phyloP scores from a whole-genome alignment of 768 basidiomycete genomes.

The Amyloporia xantha region DNA sequence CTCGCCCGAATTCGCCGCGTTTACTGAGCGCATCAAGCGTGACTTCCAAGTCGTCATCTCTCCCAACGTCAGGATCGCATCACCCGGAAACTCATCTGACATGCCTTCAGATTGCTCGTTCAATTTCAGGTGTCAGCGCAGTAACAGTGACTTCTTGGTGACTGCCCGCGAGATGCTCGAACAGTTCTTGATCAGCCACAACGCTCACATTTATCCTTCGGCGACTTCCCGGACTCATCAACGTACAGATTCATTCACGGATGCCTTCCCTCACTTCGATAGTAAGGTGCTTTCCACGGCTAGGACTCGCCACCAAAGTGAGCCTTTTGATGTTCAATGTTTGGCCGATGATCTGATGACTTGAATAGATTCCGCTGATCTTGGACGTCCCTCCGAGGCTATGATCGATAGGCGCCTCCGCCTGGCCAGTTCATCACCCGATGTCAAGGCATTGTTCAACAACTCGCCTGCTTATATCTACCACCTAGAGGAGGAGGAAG shows the following conservation, averaged over 20 bases:
- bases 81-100: constrained; percentile 42
- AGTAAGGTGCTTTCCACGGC: constrained; percentile 86
- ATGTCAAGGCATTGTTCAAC: constrained; percentile 94
- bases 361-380: constrained; percentile 65
- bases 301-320: constrained; percentile 55
- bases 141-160: constrained; percentile 88
- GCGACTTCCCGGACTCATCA: constrained; percentile 75
- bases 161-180: constrained; percentile 91
- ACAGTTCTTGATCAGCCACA: constrained; percentile 80
- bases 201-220: constrained; percentile 76
- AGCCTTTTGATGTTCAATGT: constrained; percentile 11
- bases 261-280: constrained; percentile 95
- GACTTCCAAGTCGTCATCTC: constrained; percentile 89
- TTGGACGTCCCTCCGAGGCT: constrained; percentile 62
- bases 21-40: constrained; percentile 86
- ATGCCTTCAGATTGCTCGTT: constrained; percentile 77
- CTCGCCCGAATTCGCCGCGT: constrained; percentile 77
- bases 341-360: constrained; percentile 11
- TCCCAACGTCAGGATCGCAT: constrained; percentile 59
- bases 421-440: constrained; percentile 84
- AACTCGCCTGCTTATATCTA: constrained; percentile 75
- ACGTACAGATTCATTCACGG: constrained; percentile 88
- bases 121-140: constrained; percentile 93
- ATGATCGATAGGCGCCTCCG: constrained; percentile 69
- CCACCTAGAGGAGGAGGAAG: constrained; percentile 65